Base-by-base conservation (phyloP, 2,329 filamentous ascomycete genomes). In the Scedosporium dehoogii region DNA sequence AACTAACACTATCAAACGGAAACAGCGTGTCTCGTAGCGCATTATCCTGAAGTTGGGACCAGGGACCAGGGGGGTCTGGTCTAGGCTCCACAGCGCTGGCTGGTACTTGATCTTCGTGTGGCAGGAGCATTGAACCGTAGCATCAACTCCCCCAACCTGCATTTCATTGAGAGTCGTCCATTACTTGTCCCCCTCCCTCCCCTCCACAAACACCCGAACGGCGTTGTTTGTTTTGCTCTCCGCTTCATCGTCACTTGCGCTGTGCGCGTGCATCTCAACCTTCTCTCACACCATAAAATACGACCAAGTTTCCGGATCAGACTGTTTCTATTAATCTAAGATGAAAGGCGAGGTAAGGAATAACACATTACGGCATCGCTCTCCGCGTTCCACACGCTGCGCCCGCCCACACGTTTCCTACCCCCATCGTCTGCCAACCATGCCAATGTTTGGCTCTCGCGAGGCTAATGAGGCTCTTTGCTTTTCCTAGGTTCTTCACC, bases 331-430 rank as follows among this genome's bases (percentile, higher is more conserved):
- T 29, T 63, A 62, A 65, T 67, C 66, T 73, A 81, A 66, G 70
- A 83, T 83, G 81, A 83, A 82, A 78, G 81, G 80, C 75, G 81
- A 83, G 78, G 81, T 83, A 73, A 73, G 80, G 75, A 48, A 25
- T 48, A 64, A 44, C 51, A 29, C 62, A 62, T 57, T 58, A 56
- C 25, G 41, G 44, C 41, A 27, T 46, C 7, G 3, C n/a, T 23
- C 44, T 18, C 38, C 14, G 14, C 33, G 14, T 48, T 57, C 41
- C 23, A n/a, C 42, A 4, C 18, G 21, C 44, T 23, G 14, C 6
- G n/a, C 44, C 44, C 7, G 18, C 21, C 16, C n/a, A 9, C 44
- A 7, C 44, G 21, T 18, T 48, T 48, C 16, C 16, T 18, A 14
- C 16, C 44, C 44, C 44, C 44, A 48, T 18, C 33, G 16, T 41